These are phyloP conservation scores for Cryptococcus depauperatus DNA, from an alignment of 1,284 basidiomycete genomes.

Conservation along the genomic window DNA sequence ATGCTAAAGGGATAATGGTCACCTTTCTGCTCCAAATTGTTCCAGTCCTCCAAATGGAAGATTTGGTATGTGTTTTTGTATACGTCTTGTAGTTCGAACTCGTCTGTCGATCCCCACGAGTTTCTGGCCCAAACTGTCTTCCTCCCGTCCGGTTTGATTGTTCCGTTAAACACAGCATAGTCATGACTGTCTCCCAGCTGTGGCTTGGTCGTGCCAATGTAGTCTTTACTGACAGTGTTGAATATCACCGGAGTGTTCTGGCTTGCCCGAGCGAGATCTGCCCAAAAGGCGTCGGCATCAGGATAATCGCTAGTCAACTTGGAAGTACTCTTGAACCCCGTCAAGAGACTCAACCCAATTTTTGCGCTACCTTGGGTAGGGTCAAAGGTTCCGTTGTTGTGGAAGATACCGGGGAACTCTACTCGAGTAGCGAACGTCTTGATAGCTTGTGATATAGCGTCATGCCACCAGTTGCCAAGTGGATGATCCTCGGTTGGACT, in stretches of 20 bases:
- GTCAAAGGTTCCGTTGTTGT: constrained; percentile 14
- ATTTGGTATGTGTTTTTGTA: constrained; percentile 15
- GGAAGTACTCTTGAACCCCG: constrained; percentile 12
- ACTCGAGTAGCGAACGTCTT: constrained; percentile 13
- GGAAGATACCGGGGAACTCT: constrained; percentile 12
- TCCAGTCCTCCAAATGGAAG: constrained; percentile 14
- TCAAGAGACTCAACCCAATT: constrained; percentile 17
- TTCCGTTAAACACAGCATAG: constrained; percentile 22
- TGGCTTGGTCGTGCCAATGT: constrained; percentile 10
- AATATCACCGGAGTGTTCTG: constrained; percentile 21
- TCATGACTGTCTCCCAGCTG: constrained; percentile 20
- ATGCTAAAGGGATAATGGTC: too few relatives aligned
- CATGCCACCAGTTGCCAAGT: constrained; percentile 26
- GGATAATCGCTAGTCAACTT: constrained; percentile 5
- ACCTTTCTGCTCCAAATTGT: too few relatives aligned
- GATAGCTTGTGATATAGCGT: constrained; percentile 21
- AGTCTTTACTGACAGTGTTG: constrained; percentile 12
- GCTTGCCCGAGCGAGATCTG: constrained; percentile 5
- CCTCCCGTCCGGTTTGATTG: constrained; percentile 9
- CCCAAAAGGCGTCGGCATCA: constrained; percentile 13
- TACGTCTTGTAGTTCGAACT: constrained; percentile 15
- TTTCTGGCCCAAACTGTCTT: constrained; percentile 21
- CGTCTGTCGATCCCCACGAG: constrained; percentile 26
- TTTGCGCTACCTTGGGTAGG: constrained; percentile 12
- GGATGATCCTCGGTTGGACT: constrained; percentile 24